Evolutionary conservation across 108 stramenopile species (phyloP), one percentile per base, ranked within the genome.

Genomic region (Cyclotella baltica): DNA sequence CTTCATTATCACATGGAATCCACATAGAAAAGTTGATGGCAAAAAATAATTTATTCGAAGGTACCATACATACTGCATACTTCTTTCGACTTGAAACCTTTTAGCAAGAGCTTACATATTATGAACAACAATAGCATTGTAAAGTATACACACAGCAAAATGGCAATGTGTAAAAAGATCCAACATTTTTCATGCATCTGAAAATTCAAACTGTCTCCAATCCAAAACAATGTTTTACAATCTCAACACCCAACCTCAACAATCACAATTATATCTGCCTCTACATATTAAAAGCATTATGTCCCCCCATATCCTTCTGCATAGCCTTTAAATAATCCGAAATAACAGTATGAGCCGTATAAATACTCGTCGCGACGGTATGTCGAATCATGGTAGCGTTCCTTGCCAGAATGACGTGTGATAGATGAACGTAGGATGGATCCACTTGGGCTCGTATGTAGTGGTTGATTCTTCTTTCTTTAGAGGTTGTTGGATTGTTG

Each of bases 291-390:
- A 43, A 43, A 13, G 10, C 13, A 30, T 68, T 73, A 50, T 57
- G 53, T 65, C 69, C 69, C 4, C 61, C 73, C 40, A 13, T 43
- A 72, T 93, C 93, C 47, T 89, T 90, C 43, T 85, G 68, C 64
- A 84, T 84, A 8, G 93, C 93, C 57, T 85, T 86, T 28, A 90
- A 57, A 75, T 90, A 93, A 79, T 93, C 93, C 28, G 76, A 74
- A 40, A 93, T 83, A 18, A 76, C 75, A 27, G 62, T 59, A 30
- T 88, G 67, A 11, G 90, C 57, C 57, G 91, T 91, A 66, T 85
- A 77, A 83, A 91, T 86, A 70, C 90, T 87, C 20, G 88, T 81
- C 40, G 91, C 77, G 1, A 90, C 80, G 1, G 89, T 83, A 29
- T 89, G 87, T 40, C 90, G 86, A 40, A 93, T 62, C 81, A 91